A percentile compares a stretch with the other conserved stretches of the same genome.
These are phyloP conservation scores for Insectozyma bohioensis DNA, from an alignment of 1,139 yeast genomes.

Conservation along the genomic window DNA sequence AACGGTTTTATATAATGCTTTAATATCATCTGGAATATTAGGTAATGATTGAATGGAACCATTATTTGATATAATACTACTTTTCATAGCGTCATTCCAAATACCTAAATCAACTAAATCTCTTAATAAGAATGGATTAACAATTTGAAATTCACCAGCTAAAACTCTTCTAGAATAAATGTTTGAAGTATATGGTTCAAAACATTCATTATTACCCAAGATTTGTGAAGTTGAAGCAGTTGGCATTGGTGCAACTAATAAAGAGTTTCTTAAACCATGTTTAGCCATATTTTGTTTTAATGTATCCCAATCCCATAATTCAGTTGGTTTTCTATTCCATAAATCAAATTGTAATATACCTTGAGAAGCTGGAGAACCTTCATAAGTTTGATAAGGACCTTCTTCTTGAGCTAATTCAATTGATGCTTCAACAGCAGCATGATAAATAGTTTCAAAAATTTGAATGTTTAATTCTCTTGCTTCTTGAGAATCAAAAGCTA, in stretches of 20 bases:
- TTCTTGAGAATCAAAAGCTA: constrained; percentile 58
- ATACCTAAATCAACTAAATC: constrained; percentile 56
- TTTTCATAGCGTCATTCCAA: constrained; percentile 55
- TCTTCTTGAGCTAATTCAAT: constrained; percentile 50
- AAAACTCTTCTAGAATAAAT: constrained; percentile 59
- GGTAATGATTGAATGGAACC: constrained; percentile 57
- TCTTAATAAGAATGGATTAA: constrained; percentile 53
- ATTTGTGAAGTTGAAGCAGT: constrained; percentile 66
- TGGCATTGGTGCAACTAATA: constrained; percentile 65
- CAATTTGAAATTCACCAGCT: constrained; percentile 63
- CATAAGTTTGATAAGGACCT: constrained; percentile 49
- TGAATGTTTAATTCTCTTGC: constrained; percentile 57
- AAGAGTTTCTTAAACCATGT: constrained; percentile 57
- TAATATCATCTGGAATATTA: constrained; percentile 51
- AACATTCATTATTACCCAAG: constrained; percentile 60
- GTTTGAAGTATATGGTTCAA: constrained; percentile 62
- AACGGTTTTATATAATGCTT: constrained; percentile 54
- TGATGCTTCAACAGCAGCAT: constrained; percentile 58
- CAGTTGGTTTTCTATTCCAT: constrained; percentile 59
- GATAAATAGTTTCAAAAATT: constrained; percentile 62
- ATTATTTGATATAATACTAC: constrained; percentile 49
- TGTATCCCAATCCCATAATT: constrained; percentile 57
- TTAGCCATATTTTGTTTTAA: constrained; percentile 44
- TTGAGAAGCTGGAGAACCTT: constrained; percentile 61
- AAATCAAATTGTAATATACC: constrained; percentile 57